phyloP scores from a whole-genome alignment of 495 filamentous ascomycete genomes.

The Halenospora varia region DNA sequence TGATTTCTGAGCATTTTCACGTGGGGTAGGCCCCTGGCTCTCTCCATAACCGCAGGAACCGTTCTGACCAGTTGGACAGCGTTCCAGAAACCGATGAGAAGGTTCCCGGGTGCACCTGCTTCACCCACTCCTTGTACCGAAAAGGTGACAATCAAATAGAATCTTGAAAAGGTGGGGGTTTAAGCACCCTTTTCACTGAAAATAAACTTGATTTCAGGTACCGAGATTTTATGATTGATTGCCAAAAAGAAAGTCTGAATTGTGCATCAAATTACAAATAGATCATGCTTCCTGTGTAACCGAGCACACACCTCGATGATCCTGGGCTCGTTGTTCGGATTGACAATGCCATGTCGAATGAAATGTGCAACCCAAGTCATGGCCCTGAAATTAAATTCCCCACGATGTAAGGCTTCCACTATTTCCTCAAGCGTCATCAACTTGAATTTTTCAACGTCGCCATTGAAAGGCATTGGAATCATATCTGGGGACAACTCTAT shows the following conservation, averaged over 20 bases:
- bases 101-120: background rate
- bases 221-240: background rate
- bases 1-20: background rate
- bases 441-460: conserved; percentile 15
- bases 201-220: background rate
- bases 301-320: conserved; percentile 7
- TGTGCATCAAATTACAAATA: conserved; percentile 5
- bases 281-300: conserved; percentile 9
- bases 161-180: background rate
- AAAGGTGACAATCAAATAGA: background rate
- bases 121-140: background rate
- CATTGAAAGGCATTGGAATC: conserved; percentile 1
- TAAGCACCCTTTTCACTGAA: background rate
- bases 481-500: conserved; percentile 8
- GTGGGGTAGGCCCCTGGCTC: no score
- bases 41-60: background rate
- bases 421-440: conserved; percentile 14
- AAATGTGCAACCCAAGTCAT: conserved; percentile 13
- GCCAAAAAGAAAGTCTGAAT: background rate
- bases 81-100: conserved; percentile 3
- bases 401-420: conserved; percentile 3
- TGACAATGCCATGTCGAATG: conserved; percentile 10
- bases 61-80: background rate
- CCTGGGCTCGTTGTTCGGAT: conserved; percentile 7
- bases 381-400: conserved; percentile 9